Conservation (phyloP, 2,329 filamentous ascomycete species). For the Aspergillus sergii region DNA sequence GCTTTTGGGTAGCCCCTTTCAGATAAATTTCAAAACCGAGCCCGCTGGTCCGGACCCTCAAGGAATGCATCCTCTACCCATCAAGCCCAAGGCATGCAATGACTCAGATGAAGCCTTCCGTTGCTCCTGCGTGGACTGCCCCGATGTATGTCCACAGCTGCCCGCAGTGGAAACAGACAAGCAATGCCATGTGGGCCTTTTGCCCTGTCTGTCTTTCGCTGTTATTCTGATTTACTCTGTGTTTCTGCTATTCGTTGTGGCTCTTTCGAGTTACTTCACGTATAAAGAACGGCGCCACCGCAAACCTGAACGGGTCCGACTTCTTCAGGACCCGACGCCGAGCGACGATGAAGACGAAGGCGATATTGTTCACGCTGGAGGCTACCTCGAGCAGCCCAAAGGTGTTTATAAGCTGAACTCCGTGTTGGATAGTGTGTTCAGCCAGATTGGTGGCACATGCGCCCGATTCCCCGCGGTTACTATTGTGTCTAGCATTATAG, state of each 20-base stretch:
- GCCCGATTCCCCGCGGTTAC: slow-evolving; percentile 84
- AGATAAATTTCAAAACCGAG: slow-evolving; percentile 83
- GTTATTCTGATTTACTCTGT: slow-evolving; percentile 84
- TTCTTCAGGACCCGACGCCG: slow-evolving; percentile 79
- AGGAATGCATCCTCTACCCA: slow-evolving; percentile 71
- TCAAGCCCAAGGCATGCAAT: slow-evolving; percentile 83
- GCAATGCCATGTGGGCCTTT: slow-evolving; percentile 77
- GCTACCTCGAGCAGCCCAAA: slow-evolving; percentile 76
- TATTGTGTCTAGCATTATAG: slow-evolving; percentile 71
- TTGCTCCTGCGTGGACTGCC: slow-evolving; percentile 93
- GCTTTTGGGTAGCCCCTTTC: slow-evolving; percentile 86
- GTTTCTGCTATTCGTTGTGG: slow-evolving; percentile 68
- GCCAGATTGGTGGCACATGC: slow-evolving; percentile 75
- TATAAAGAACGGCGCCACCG: slow-evolving; percentile 73
- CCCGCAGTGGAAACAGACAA: slow-evolving; percentile 71
- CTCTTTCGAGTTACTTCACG: slow-evolving; percentile 72
- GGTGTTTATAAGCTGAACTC: slow-evolving; percentile 83
- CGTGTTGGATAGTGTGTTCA: slow-evolving; percentile 78
- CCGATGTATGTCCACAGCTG: slow-evolving; percentile 78
- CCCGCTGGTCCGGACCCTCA: slow-evolving; percentile 61
- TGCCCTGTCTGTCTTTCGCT: slow-evolving; percentile 93
- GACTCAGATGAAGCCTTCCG: slow-evolving; percentile 82
- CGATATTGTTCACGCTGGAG: slow-evolving; percentile 74
- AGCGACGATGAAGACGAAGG: slow-evolving; percentile 95
- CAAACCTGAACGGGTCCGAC: slow-evolving; percentile 78